Evolutionary conservation across 257 asterid species (phyloP), one percentile per base, ranked within the genome.

Genomic region (Lithospermum erythrorhizon): DNA sequence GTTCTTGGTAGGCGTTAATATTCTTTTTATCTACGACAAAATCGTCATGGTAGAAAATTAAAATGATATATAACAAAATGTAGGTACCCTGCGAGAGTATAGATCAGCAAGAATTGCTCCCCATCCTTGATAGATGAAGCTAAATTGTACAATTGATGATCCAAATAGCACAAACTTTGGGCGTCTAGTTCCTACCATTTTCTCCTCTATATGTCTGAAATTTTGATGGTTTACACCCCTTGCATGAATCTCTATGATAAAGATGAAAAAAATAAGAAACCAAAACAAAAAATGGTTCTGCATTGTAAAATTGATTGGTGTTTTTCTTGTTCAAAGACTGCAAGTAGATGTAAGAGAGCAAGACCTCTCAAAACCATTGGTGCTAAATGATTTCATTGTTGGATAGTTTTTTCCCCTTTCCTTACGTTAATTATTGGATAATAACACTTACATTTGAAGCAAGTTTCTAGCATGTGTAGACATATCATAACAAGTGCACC

Each of bases 121-220:
- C 94, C 91, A 89, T 24, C 97, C 97, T 35, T 87, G 84, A 41
- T 60, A 62, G 73, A 79, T 76, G 72, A 37, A 86, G 62, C 81
- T 58, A 79, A 83, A 74, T 71, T 89, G 90, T 10, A 89, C 94
- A 9, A 89, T 72, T 52, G 97, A 89, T 18, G 97, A 86, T 32
- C 97, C 97, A 70, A 89, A 89, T 11, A 89, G 80, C 21, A 89
- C 95, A 37, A 89, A 73, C 71, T 68, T 76, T 21, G 94, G 95
- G 41, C 95, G 85, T 59, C 69, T 67, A 21, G 90, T 83, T 22
- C 94, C 94, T 45, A 79, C 88, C 96, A 89, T 87, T 72, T 41
- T 67, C 58, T 60, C 21, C 6, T 27, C 6, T 0, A 16, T 22
- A 8, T 56, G 18, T 56, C 0, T 22, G 19, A 41, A 37, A 9